These are phyloP conservation scores for Davidsoniella eucalypti DNA, from an alignment of 2,329 filamentous ascomycete genomes.

Conservation along the genomic window DNA sequence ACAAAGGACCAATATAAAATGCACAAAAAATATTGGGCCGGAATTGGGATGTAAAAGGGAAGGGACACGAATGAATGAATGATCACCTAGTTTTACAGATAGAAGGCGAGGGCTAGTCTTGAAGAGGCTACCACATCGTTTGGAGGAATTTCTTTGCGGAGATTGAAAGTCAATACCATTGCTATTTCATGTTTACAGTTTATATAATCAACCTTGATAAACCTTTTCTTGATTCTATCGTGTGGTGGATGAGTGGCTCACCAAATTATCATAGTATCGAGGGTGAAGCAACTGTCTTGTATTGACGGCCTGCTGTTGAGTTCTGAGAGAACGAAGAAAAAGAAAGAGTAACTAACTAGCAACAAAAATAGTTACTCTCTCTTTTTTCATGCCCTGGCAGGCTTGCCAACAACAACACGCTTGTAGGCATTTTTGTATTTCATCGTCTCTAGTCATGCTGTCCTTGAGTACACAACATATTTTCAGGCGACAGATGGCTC, in stretches of 20 bases:
- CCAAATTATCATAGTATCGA: too few relatives aligned
- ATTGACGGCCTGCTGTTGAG: too few relatives aligned
- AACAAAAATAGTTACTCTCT: too few relatives aligned
- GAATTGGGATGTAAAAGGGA: conserved; percentile 4
- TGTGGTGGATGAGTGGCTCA: too few relatives aligned
- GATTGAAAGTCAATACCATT: conserved; percentile 8
- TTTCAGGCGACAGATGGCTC: background rate
- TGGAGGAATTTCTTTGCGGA: conserved; percentile 3
- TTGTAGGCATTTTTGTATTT: background rate
- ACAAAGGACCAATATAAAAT: conserved; percentile 9
- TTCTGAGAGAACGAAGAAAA: too few relatives aligned
- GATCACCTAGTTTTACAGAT: conserved; percentile 8
- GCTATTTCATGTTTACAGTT: conserved; percentile 1
- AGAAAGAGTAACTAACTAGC: too few relatives aligned
- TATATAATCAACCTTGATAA: too few relatives aligned
- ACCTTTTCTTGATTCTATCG: background rate
- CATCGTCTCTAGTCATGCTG: background rate
- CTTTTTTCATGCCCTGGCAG: too few relatives aligned
- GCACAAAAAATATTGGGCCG: background rate
- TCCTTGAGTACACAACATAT: too few relatives aligned
- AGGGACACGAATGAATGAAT: conserved; percentile 12
- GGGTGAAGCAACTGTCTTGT: too few relatives aligned
- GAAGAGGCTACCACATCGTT: background rate
- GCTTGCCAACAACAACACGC: too few relatives aligned
- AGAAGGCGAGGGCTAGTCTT: conserved; percentile 1